phyloP scores from a whole-genome alignment of 345 rosid species.

The Citrus mangshanensis region DNA sequence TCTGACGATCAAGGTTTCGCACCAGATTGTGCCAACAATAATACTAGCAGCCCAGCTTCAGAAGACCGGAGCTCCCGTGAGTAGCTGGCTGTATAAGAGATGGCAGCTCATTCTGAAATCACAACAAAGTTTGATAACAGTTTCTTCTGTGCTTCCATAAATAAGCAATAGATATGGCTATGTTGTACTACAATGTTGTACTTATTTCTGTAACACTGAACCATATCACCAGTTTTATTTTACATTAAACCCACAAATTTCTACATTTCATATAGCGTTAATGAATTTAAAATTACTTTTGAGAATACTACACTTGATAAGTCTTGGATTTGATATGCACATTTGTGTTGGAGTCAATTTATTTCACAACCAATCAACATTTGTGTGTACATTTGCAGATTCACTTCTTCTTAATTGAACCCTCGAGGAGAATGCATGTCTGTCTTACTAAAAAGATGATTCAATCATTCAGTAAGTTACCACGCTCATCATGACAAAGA shows the following conservation, averaged over 20 bases:
- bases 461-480: not conserved
- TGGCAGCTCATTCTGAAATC: not conserved
- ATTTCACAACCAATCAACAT: not conserved
- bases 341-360: not conserved
- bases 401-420: not conserved
- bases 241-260: not conserved
- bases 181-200: not conserved
- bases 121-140: not conserved
- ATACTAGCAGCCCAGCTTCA: not conserved
- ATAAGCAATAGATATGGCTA: not conserved
- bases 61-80: conserved; percentile 11
- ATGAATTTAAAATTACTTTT: too few relatives aligned
- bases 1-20: conserved; percentile 18
- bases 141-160: not conserved
- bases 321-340: not conserved
- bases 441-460: not conserved
- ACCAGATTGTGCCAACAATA: not conserved
- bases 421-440: too few relatives aligned
- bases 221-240: not conserved
- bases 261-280: too few relatives aligned
- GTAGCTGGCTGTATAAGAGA: not conserved
- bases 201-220: not conserved
- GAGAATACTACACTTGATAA: not conserved
- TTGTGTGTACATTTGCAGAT: not conserved
- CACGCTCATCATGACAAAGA: conserved; percentile 12